A percentile compares a stretch with the other conserved stretches of the same genome.
These are phyloP conservation scores for Tetrapyrgos nigripes DNA, from an alignment of 1,284 basidiomycete genomes.

Conservation along the genomic window DNA sequence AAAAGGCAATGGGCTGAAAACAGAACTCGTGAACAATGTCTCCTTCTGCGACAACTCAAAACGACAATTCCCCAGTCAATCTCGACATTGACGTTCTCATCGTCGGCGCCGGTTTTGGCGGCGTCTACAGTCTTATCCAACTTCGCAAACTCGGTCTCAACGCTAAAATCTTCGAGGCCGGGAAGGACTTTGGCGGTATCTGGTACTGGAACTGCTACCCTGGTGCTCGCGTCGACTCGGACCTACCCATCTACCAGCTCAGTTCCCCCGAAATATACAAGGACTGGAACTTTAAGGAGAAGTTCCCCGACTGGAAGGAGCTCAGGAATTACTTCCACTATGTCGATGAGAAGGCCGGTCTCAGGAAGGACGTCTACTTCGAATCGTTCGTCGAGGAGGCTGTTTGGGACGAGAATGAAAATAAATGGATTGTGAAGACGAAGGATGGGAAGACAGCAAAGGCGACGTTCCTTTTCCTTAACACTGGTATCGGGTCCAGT, in stretches of 20 bases:
- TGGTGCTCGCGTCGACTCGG: slow-evolving; percentile 18
- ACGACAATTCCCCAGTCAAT: neutral
- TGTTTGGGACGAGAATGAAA: slow-evolving; percentile 22
- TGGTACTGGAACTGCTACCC: slow-evolving; percentile 37
- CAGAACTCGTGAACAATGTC: neutral
- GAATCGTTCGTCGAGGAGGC: slow-evolving; percentile 29
- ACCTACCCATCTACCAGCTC: slow-evolving; percentile 18
- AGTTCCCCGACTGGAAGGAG: slow-evolving; percentile 27
- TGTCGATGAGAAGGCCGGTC: slow-evolving; percentile 29
- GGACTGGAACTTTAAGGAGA: slow-evolving; percentile 30
- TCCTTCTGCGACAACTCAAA: neutral
- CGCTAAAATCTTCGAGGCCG: slow-evolving; percentile 31
- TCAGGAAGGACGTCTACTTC: slow-evolving; percentile 29
- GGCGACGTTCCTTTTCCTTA: slow-evolving; percentile 26
- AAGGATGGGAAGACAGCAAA: slow-evolving; percentile 19
- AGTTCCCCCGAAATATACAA: slow-evolving; percentile 30
- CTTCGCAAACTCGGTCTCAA: slow-evolving; percentile 28
- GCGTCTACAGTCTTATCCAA: slow-evolving; percentile 26
- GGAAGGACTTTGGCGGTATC: slow-evolving; percentile 26
- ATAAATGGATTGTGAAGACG: slow-evolving; percentile 28
- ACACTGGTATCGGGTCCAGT: slow-evolving; percentile 29
- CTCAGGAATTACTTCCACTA: slow-evolving; percentile 29
- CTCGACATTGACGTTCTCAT: slow-evolving; percentile 15
- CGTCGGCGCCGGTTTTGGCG: slow-evolving; percentile 30
- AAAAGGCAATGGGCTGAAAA: too few relatives aligned